Evolutionary conservation across 805 yeast species (phyloP).

Genomic region (Citeromyces matritensis): DNA sequence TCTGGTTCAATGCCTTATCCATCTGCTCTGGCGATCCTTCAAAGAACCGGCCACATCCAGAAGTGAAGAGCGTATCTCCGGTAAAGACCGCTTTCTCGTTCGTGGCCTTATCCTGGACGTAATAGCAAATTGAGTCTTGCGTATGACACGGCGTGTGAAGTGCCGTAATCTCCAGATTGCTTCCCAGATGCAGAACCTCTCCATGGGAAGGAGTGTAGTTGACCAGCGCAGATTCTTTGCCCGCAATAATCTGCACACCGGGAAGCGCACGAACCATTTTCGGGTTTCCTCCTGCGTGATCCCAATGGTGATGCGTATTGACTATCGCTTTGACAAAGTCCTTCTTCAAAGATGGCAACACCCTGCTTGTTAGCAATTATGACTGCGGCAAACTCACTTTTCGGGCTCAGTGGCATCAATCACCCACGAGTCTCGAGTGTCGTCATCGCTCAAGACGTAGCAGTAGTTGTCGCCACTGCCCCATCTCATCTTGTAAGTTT

Average conservation of each 20-base stretch:
- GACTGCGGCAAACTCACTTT: slow-evolving; percentile 21
- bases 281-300: slow-evolving; percentile 82
- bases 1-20: slow-evolving; percentile 50
- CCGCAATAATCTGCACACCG: slow-evolving; percentile 61
- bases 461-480: slow-evolving; percentile 85
- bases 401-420: slow-evolving; percentile 88
- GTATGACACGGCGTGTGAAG: slow-evolving; percentile 97
- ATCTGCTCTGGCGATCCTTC: slow-evolving; percentile 81
- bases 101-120: slow-evolving; percentile 46
- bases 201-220: slow-evolving; percentile 54
- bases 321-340: slow-evolving; percentile 60
- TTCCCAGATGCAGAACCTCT: slow-evolving; percentile 50
- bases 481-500: slow-evolving; percentile 88
- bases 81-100: slow-evolving; percentile 71
- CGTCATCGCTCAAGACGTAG: slow-evolving; percentile 60
- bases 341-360: slow-evolving; percentile 25
- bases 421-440: slow-evolving; percentile 56
- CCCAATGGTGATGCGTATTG: slow-evolving; percentile 94
- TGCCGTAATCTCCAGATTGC: slow-evolving; percentile 51
- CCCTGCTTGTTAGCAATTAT: slow-evolving; percentile 8
- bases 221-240: slow-evolving; percentile 66
- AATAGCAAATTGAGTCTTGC: slow-evolving; percentile 88
- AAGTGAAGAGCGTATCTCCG: slow-evolving; percentile 88
- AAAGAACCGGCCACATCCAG: slow-evolving; percentile 95
- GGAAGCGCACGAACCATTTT: slow-evolving; percentile 18